Base-by-base conservation (phyloP, 495 filamentous ascomycete genomes). In the Penicillium lagena region DNA sequence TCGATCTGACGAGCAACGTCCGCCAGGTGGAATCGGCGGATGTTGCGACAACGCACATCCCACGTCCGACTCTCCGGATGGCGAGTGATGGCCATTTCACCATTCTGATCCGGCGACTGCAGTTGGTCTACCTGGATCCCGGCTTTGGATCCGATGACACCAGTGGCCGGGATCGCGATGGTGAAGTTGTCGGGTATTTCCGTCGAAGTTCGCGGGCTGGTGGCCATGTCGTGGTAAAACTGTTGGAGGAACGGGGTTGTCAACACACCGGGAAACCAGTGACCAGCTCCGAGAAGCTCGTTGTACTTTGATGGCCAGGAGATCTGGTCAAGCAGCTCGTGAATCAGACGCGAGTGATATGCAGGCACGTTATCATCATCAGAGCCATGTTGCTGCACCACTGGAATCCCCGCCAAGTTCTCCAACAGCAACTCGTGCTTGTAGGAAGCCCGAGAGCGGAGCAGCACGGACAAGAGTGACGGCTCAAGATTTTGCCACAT, bases 341-440 rank as follows among this genome's bases (percentile, higher is more conserved):
- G 56, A 55, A 83, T 72, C 12, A 75, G 54, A 12, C 79, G 64
- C 2, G 78, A 79, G 62, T 83, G 73, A 50, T 73, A 80, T 12
- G 62, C 56, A 2, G 79, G 79, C 10, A 82, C 79, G 60, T 82
- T 83, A 48, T 77, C 73, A 51, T 82, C 79, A 10, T 54, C 46
- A 17, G 61, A 63, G 29, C 78, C 77, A 55, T 83, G 79, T 46
- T 82, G 79, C 46, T 75, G 73, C 28, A 76, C 38, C 11, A 81
- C 63, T 9, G 76, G 79, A 17, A 80, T 79, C 30, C 71, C 77
- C 12, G 62, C 57, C 29, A 70, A 52, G 44, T 83, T 83, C 8
- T 56, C 54, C 33, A 72, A 35, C 27, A 83, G 59, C 37, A 78
- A 55, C 52, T 81, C 78, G 45, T 81, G 76, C 22, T 69, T 72